Evolutionary conservation across 2,329 filamentous ascomycete species (phyloP).

Genomic region (Orbilia ellipsospora): DNA sequence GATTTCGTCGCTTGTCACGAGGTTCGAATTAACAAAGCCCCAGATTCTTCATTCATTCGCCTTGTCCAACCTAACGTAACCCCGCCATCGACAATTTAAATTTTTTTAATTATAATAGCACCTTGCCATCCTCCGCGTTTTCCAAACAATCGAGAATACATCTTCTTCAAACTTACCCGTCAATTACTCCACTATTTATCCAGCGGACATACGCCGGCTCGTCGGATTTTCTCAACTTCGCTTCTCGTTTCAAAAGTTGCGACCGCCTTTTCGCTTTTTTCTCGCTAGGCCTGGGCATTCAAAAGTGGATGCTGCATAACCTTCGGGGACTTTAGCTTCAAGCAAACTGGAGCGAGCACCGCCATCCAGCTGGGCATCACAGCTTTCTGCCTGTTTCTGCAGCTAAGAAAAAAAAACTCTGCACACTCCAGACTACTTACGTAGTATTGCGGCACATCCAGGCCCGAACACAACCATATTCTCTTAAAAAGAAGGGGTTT

Average conservation of each 20-base stretch:
- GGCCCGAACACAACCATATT: background rate
- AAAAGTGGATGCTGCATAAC: constrained; percentile 55
- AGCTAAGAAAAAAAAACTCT: constrained; percentile 34
- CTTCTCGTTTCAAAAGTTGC: constrained; percentile 37
- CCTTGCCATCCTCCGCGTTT: constrained; percentile 16
- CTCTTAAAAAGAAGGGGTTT: constrained; percentile 2
- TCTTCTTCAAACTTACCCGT: background rate
- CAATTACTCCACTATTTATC: constrained; percentile 12
- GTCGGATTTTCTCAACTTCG: constrained; percentile 34
- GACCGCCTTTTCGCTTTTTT: constrained; percentile 21
- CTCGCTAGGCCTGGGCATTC: constrained; percentile 35
- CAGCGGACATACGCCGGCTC: constrained; percentile 35
- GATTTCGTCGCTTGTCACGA: constrained; percentile 50
- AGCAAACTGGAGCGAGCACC: constrained; percentile 34
- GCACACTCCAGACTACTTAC: constrained; percentile 8
- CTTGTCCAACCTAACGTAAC: constrained; percentile 1
- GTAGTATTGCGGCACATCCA: background rate
- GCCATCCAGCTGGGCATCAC: constrained; percentile 13
- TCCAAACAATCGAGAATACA: constrained; percentile 3
- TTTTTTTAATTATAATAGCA: constrained; percentile 10
- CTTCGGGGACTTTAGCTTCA: constrained; percentile 55
- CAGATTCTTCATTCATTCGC: constrained; percentile 14
- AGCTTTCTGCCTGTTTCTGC: constrained; percentile 45
- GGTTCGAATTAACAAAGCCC: constrained; percentile 36
- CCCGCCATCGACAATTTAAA: constrained; percentile 20